A percentile compares a stretch with the other conserved stretches of the same genome.
Evolutionary conservation across 768 basidiomycete genomes (phyloP).

Genomic region (Thelephora aurantiotincta): DNA sequence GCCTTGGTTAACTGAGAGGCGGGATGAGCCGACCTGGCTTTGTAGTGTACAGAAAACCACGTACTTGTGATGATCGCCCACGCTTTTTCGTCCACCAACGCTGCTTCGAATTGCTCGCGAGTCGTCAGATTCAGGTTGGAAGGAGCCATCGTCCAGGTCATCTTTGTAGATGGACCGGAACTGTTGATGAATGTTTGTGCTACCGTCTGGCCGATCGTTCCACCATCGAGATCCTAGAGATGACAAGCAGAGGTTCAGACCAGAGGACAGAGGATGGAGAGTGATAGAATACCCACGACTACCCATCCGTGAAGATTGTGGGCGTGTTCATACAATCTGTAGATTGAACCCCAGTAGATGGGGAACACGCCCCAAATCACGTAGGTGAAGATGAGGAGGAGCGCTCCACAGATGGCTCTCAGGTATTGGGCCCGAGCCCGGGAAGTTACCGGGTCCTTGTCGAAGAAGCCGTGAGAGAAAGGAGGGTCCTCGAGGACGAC

Average conservation of each 20-base stretch:
- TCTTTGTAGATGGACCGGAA: constrained; percentile 14
- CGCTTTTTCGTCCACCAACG: constrained; percentile 32
- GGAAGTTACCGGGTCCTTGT: constrained; percentile 9
- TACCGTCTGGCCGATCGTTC: constrained; percentile 32
- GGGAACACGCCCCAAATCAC: constrained; percentile 35
- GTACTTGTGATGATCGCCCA: constrained; percentile 44
- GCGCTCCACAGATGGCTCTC: constrained; percentile 22
- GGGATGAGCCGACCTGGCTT: constrained; percentile 9
- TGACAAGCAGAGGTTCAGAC: not conserved
- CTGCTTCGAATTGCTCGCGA: constrained; percentile 24
- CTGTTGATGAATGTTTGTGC: constrained; percentile 21
- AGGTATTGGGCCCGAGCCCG: constrained; percentile 25
- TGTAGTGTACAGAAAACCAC: not conserved
- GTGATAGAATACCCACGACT: constrained; percentile 27
- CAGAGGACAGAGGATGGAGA: not conserved
- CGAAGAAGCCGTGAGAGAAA: constrained; percentile 9
- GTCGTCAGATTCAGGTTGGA: constrained; percentile 32
- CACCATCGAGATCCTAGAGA: constrained; percentile 47
- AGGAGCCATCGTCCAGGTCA: constrained; percentile 32
- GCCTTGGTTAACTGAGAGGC: constrained; percentile 21
- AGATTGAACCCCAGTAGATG: constrained; percentile 49
- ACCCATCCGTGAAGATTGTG: constrained; percentile 39
- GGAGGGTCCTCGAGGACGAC: constrained; percentile 6
- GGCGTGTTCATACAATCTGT: constrained; percentile 24
- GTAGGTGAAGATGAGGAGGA: constrained; percentile 21